phyloP scores from a whole-genome alignment of 495 filamentous ascomycete genomes.

The Neurospora sp. region DNA sequence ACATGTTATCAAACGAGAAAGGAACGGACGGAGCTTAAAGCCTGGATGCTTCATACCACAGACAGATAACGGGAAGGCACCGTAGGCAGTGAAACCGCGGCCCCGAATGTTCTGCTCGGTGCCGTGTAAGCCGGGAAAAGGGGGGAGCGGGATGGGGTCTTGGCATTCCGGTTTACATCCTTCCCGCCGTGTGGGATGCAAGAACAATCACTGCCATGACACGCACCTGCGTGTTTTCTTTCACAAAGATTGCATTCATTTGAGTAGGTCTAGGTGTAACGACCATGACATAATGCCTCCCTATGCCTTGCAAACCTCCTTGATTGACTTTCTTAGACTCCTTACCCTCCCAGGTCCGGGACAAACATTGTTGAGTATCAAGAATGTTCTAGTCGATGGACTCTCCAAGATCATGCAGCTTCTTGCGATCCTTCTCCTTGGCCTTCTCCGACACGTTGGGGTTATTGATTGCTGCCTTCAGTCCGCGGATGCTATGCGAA shows the following conservation, averaged over 20 bases:
- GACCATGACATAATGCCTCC: background rate
- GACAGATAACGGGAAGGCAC: background rate
- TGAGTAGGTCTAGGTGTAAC: background rate
- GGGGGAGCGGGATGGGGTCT: background rate
- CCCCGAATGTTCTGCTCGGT: background rate
- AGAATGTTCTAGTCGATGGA: background rate
- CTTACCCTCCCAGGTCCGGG: background rate
- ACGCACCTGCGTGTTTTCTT: too few species aligned
- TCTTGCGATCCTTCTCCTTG: slow-evolving; percentile 22
- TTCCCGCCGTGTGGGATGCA: background rate
- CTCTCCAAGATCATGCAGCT: slow-evolving; percentile 19
- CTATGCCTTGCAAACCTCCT: background rate
- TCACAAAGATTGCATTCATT: background rate
- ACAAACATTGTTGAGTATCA: background rate
- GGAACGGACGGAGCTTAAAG: background rate
- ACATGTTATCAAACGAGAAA: background rate
- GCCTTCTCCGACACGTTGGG: slow-evolving; percentile 17
- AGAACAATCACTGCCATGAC: background rate
- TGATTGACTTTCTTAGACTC: background rate
- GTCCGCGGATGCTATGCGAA: slow-evolving; percentile 9
- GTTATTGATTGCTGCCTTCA: slow-evolving; percentile 15
- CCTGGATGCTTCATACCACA: background rate
- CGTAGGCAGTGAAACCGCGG: background rate
- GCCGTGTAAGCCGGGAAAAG: background rate
- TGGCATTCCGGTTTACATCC: background rate